A percentile compares a stretch with the other conserved stretches of the same genome.
phyloP scores from a whole-genome alignment of 257 asterid genomes.

The Solanum okadae region DNA sequence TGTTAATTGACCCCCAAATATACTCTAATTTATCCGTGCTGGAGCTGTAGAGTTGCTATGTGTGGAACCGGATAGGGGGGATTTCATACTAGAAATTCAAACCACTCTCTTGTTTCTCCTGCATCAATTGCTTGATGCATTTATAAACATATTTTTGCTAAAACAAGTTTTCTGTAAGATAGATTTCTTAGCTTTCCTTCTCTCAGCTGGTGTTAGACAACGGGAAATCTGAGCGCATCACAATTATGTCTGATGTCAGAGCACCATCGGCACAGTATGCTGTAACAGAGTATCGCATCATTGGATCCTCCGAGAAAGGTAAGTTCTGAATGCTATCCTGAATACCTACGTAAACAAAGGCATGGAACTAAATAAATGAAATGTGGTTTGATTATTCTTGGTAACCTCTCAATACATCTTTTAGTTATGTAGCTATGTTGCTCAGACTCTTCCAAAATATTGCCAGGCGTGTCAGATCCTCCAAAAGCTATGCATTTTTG shows the following conservation, averaged over 20 bases:
- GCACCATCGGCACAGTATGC: conserved; percentile 62
- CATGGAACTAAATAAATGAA: background rate
- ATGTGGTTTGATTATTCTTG: background rate
- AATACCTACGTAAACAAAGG: background rate
- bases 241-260: conserved; percentile 39
- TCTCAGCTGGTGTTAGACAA: conserved; percentile 64
- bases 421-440: background rate
- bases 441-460: background rate
- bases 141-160: background rate
- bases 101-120: background rate
- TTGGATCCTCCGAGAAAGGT: conserved; percentile 57
- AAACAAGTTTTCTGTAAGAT: background rate
- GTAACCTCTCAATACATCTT: background rate
- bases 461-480: background rate
- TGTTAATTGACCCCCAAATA: background rate
- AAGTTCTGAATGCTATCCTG: conserved; percentile 11
- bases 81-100: background rate
- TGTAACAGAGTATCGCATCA: conserved; percentile 65
- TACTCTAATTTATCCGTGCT: background rate
- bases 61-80: background rate
- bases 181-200: background rate
- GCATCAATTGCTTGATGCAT: background rate
- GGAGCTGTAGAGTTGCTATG: background rate
- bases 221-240: conserved; percentile 80
- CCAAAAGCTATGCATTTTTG: background rate